Base-by-base conservation (phyloP, 129 eudicot species). In the Arctium minus region DNA sequence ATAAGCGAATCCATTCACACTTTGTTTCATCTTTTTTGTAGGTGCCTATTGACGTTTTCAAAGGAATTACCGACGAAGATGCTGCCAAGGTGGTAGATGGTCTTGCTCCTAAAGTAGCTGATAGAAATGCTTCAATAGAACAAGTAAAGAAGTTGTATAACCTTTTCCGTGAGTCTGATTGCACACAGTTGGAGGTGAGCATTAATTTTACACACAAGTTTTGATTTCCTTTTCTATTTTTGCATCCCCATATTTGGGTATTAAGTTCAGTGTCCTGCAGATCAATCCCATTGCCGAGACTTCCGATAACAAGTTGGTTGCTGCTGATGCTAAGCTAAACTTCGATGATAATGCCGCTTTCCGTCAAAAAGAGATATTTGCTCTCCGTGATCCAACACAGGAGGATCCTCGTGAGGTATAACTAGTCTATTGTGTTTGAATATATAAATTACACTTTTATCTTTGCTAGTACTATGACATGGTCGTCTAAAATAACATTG, bases 31-130 rank as follows among this genome's bases (percentile, higher is more conserved):
- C 31, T 17, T 40, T 33, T 72, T 60, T 60, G 31, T 86, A 95
- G 99, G 99, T 95, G 30, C 97, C 99, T 27, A 90, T 95, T 84
- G 97, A 95, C 85, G 99, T 95, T 64, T 92, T 93, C 84, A 90
- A 89, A 77, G 97, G 99, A 91, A 95, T 95, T 76, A 95, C 97
- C 3, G 99, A 95, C 60, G 97, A 95, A 81, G 99, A 95, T 91
- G 99, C 99, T 85, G 97, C 97, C 53, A 95, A 95, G 86, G 99
- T 93, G 44, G 99, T 95, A 33, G 99, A 95, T 77, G 99, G 99
- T 77, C 88, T 95, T 82, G 95, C 99, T 72, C 97, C 94, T 50
- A 88, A 81, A 83, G 97, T 86, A 64, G 97, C 97, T 79, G 99
- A 95, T 86, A 90, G 85, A 84, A 80, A 85, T 64, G 90, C 91